Evolutionary conservation across 148 eudicot species (phyloP).

Genomic region (Cornus suecica): DNA sequence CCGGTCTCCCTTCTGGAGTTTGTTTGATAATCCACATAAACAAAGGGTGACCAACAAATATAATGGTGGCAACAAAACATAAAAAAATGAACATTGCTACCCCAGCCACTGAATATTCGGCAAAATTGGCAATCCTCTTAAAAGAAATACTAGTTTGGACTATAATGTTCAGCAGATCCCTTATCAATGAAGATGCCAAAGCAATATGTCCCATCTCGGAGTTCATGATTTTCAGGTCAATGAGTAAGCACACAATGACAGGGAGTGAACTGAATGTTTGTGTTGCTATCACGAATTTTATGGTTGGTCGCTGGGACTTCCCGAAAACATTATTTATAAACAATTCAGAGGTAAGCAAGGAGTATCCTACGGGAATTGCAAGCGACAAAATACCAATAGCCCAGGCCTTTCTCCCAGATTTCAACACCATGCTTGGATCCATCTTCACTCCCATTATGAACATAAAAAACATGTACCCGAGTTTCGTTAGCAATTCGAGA

Average conservation of each 20-base stretch:
- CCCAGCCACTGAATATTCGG: neutral
- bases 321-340: too few relatives aligned
- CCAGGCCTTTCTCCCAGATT: slow-evolving; percentile 29
- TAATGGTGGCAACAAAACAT: neutral
- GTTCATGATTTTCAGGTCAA: slow-evolving; percentile 38
- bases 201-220: slow-evolving; percentile 38
- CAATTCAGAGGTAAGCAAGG: neutral
- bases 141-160: neutral
- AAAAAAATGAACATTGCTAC: neutral
- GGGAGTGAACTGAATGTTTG: slow-evolving; percentile 16
- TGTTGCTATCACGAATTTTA: neutral
- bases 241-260: slow-evolving; percentile 26
- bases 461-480: slow-evolving; percentile 8
- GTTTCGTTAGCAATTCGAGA: slow-evolving; percentile 12
- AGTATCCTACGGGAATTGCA: slow-evolving; percentile 4
- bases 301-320: neutral
- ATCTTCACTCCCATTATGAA: slow-evolving; percentile 36
- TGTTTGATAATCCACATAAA: slow-evolving; percentile 23
- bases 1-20: slow-evolving; percentile 36
- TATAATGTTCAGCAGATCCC: slow-evolving; percentile 16
- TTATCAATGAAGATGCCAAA: slow-evolving; percentile 26
- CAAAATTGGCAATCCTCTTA: neutral
- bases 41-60: neutral
- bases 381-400: slow-evolving; percentile 22
- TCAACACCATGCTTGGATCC: slow-evolving; percentile 24